Evolutionary conservation across 2,329 filamentous ascomycete species (phyloP).

Genomic region (Colletotrichum liriopes): DNA sequence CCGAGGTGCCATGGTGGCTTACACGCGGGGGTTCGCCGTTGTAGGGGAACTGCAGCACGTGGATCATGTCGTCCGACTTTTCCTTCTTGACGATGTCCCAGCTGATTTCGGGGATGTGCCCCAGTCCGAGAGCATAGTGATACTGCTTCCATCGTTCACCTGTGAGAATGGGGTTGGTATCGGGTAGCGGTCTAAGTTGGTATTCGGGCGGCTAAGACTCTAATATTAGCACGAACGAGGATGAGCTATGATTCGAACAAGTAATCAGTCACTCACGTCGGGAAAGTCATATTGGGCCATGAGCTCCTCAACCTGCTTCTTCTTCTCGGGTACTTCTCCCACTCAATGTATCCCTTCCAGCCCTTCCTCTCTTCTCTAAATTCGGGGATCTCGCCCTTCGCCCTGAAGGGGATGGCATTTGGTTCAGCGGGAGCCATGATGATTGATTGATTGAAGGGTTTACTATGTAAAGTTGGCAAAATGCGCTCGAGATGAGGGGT

Average conservation of each 20-base stretch:
- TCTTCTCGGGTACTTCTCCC: conserved; percentile 80
- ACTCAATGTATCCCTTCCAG: conserved; percentile 72
- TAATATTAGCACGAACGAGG: neutral
- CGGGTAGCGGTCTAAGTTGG: conserved; percentile 68
- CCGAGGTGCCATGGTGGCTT: neutral
- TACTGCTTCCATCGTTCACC: conserved; percentile 72
- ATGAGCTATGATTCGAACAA: neutral
- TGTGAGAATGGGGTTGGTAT: conserved; percentile 70
- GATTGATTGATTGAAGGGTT: neutral
- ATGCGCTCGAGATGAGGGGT: neutral
- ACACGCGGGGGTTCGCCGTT: conserved; percentile 68
- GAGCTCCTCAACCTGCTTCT: conserved; percentile 70
- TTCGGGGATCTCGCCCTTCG: conserved; percentile 21
- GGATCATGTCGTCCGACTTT: conserved; percentile 73
- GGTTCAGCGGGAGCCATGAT: conserved; percentile 31
- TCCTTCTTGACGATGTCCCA: conserved; percentile 69
- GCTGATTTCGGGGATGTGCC: conserved; percentile 69
- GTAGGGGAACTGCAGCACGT: conserved; percentile 75
- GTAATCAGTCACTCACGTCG: conserved; percentile 38
- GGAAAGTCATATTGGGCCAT: conserved; percentile 48
- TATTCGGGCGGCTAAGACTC: conserved; percentile 64
- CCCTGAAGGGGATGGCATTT: conserved; percentile 13
- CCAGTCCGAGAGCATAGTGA: conserved; percentile 63
- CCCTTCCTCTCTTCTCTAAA: conserved; percentile 33
- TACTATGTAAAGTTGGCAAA: neutral